Evolutionary conservation across 129 eudicot genomes (phyloP).

Genomic region (Tagetes erecta): DNA sequence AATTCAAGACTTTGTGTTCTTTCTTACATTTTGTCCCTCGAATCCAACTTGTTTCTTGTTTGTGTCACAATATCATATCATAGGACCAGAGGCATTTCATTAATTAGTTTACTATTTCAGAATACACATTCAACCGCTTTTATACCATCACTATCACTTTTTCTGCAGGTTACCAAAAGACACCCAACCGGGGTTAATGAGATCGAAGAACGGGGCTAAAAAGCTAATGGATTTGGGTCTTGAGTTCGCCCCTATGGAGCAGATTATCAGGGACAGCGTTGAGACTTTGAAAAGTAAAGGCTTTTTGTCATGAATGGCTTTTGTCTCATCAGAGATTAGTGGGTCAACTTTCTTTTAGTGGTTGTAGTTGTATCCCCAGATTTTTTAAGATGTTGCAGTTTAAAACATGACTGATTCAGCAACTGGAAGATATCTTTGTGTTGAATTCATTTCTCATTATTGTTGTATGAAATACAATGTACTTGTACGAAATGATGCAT

Average conservation of each 20-base stretch:
- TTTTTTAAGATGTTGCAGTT: background rate
- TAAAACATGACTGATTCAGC: no score
- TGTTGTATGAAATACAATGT: no score
- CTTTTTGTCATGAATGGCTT: constrained; percentile 45
- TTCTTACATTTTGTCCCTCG: no score
- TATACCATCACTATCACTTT: background rate
- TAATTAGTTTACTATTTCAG: background rate
- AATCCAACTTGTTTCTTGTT: no score
- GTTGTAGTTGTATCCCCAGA: background rate
- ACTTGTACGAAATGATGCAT: no score
- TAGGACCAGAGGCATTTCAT: no score
- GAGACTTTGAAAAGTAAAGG: constrained; percentile 87
- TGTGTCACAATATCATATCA: no score
- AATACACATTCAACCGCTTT: background rate
- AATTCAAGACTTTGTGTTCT: no score
- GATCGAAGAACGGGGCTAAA: constrained; percentile 61
- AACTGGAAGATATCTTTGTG: no score
- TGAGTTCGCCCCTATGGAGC: constrained; percentile 65
- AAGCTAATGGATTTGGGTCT: constrained; percentile 86
- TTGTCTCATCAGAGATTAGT: background rate
- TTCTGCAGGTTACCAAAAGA: constrained; percentile 68
- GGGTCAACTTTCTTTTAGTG: background rate
- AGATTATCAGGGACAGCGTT: constrained; percentile 72
- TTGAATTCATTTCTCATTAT: no score
- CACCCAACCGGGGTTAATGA: constrained; percentile 75